phyloP scores from a whole-genome alignment of 2,329 filamentous ascomycete species.

The Exophiala lecanii-corni region DNA sequence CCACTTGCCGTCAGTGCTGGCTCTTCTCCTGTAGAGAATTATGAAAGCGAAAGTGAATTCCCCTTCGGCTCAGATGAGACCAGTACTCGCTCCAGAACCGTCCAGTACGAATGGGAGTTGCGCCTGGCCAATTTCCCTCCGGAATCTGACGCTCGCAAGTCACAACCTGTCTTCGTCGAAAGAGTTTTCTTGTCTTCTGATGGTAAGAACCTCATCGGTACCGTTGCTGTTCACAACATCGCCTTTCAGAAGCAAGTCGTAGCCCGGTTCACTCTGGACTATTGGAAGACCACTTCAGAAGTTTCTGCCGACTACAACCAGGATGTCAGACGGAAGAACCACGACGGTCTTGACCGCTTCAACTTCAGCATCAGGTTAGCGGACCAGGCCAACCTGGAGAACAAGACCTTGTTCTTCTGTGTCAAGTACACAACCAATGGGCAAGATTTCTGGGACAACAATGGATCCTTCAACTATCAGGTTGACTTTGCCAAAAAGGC shows the following conservation, averaged over 20 bases:
- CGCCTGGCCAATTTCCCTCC: slow-evolving; percentile 74
- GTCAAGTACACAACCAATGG: slow-evolving; percentile 81
- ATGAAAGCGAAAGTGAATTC: slow-evolving; percentile 84
- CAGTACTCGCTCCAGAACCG: slow-evolving; percentile 37
- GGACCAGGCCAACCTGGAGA: slow-evolving; percentile 84
- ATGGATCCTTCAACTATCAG: slow-evolving; percentile 80
- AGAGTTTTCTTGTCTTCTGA: slow-evolving; percentile 81
- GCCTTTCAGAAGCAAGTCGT: slow-evolving; percentile 83
- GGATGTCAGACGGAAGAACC: slow-evolving; percentile 65
- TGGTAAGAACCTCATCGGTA: slow-evolving; percentile 80
- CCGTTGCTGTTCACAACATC: slow-evolving; percentile 78
- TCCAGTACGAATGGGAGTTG: slow-evolving; percentile 81
- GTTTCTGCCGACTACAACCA: slow-evolving; percentile 82
- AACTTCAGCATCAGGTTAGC: slow-evolving; percentile 90
- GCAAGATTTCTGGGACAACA: slow-evolving; percentile 94
- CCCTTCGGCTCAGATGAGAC: slow-evolving; percentile 64
- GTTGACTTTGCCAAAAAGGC: slow-evolving; percentile 84
- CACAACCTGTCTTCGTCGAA: slow-evolving; percentile 69
- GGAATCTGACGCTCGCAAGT: slow-evolving; percentile 58
- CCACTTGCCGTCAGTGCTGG: slow-evolving; percentile 94
- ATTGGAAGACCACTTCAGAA: slow-evolving; percentile 98
- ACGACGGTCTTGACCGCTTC: slow-evolving; percentile 75
- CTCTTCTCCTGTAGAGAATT: slow-evolving; percentile 82
- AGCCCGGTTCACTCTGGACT: slow-evolving; percentile 93
- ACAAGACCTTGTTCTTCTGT: slow-evolving; percentile 89